These are phyloP conservation scores for Marchantia paleacea DNA, from an alignment of 225 moss, liverwort and hornwort species.

Conservation along the genomic window DNA sequence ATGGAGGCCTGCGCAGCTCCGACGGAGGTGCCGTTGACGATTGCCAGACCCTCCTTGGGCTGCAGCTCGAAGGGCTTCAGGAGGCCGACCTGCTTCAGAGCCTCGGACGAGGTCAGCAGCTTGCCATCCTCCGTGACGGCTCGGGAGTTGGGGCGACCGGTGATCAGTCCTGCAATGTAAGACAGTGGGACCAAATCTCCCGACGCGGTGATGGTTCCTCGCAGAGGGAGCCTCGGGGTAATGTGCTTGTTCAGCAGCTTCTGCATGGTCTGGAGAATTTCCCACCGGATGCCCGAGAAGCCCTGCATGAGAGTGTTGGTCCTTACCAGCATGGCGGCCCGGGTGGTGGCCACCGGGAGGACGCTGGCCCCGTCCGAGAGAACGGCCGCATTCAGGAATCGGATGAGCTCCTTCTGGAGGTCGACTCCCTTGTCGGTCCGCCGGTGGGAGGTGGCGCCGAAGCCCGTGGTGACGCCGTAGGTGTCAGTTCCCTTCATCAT, in stretches of 20 bases:
- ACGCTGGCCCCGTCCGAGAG: constrained; percentile 16
- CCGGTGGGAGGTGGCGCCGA: constrained; percentile 36
- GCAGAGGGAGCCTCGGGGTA: constrained; percentile 23
- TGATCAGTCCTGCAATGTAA: constrained; percentile 28
- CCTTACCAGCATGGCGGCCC: constrained; percentile 29
- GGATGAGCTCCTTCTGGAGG: constrained; percentile 28
- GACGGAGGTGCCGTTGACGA: constrained; percentile 21
- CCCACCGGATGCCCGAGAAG: constrained; percentile 34
- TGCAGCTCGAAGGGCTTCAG: constrained; percentile 20
- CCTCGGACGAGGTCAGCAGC: constrained; percentile 3
- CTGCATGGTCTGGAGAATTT: constrained; percentile 28
- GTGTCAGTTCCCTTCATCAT: constrained; percentile 34
- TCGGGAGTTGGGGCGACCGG: constrained; percentile 22
- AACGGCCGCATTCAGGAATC: constrained; percentile 34
- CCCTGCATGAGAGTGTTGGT: constrained; percentile 33
- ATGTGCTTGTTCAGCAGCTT: constrained; percentile 28
- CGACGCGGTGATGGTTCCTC: constrained; percentile 29
- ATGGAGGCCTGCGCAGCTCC: constrained; percentile 20
- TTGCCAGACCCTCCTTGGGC: constrained; percentile 29
- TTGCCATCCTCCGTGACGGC: constrained; percentile 1
- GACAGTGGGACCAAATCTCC: constrained; percentile 25
- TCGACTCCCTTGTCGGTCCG: constrained; percentile 29
- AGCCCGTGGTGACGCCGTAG: constrained; percentile 35
- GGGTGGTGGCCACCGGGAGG: constrained; percentile 14
- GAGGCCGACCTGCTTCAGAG: constrained; percentile 18